A percentile compares a stretch with the other conserved stretches of the same genome.
Evolutionary conservation across 257 asterid genomes (phyloP).

Genomic region (Rehmannia glutinosa): DNA sequence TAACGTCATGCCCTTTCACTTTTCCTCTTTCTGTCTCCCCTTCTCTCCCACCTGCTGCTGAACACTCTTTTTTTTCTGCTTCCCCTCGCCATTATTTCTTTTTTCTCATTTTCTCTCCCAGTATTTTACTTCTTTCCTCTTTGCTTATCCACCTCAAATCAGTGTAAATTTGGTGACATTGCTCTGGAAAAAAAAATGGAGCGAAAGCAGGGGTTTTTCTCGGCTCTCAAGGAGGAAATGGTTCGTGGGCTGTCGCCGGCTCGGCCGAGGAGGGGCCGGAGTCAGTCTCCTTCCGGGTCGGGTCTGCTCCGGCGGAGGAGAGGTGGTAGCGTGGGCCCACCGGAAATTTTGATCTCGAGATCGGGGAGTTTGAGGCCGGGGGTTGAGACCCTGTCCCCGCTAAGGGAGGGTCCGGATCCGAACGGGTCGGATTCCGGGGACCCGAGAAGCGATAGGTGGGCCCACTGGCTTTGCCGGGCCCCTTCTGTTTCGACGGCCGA

Average conservation of each 20-base stretch:
- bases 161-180: background rate
- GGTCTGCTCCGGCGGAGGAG: constrained; percentile 36
- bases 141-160: background rate
- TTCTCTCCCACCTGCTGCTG: constrained; percentile 11
- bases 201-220: constrained; percentile 48
- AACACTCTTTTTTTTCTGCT: constrained; percentile 12
- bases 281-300: constrained; percentile 38
- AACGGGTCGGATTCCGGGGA: constrained; percentile 45
- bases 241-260: constrained; percentile 54
- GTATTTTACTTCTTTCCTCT: background rate
- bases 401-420: constrained; percentile 70
- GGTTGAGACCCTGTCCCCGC: constrained; percentile 50
- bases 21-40: constrained; percentile 6
- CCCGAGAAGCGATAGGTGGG: constrained; percentile 48
- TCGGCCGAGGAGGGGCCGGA: constrained; percentile 36
- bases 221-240: constrained; percentile 40
- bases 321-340: constrained; percentile 28
- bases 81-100: constrained; percentile 8
- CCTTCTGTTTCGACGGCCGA: constrained; percentile 38
- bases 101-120: background rate
- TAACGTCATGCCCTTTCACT: constrained; percentile 31
- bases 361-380: constrained; percentile 41
- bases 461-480: constrained; percentile 56
- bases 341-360: constrained; percentile 30
- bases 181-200: constrained; percentile 29